Evolutionary conservation across 1,139 yeast species (phyloP).

Genomic region (Debaryomyces sp.): DNA sequence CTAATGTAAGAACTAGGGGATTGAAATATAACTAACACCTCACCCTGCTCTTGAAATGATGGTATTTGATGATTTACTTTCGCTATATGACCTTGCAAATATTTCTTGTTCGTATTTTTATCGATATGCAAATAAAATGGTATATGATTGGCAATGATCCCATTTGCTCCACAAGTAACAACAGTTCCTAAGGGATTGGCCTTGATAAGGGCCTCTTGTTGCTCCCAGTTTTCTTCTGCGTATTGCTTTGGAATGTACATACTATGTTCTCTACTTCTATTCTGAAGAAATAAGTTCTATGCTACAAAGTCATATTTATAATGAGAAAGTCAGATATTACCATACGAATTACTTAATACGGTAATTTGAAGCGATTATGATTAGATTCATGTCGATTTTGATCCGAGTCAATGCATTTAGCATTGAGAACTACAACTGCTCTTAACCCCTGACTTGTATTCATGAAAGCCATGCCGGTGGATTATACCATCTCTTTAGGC

Average conservation of each 20-base stretch:
- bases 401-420: neutral
- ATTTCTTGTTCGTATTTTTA: slow-evolving; percentile 39
- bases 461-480: neutral
- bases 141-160: slow-evolving; percentile 57
- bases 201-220: slow-evolving; percentile 44
- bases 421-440: neutral
- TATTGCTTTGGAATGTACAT: slow-evolving; percentile 39
- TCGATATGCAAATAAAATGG: slow-evolving; percentile 53
- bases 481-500: neutral
- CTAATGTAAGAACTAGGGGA: slow-evolving; percentile 57
- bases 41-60: slow-evolving; percentile 38
- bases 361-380: neutral
- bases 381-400: neutral
- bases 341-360: neutral
- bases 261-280: neutral
- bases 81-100: slow-evolving; percentile 61
- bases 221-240: slow-evolving; percentile 37
- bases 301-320: neutral
- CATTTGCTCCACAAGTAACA: slow-evolving; percentile 43
- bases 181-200: slow-evolving; percentile 58
- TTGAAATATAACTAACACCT: slow-evolving; percentile 57
- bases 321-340: neutral
- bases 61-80: slow-evolving; percentile 57
- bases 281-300: neutral
- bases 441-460: neutral